phyloP scores from a whole-genome alignment of 2,329 filamentous ascomycete species.

The Sporothrix pallida region DNA sequence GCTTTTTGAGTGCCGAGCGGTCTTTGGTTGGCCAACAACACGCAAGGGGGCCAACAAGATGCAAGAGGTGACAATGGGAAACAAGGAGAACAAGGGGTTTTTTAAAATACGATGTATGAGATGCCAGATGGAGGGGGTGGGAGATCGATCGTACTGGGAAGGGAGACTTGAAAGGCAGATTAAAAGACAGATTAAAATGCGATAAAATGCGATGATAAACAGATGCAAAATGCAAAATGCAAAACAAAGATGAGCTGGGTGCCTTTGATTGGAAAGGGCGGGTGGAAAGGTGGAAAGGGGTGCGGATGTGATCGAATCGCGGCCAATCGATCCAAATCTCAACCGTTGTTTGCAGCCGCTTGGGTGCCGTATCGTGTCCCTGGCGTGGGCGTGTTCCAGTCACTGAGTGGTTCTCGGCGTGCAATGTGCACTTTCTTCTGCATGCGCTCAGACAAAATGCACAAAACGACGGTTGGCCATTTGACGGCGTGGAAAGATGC shows the following conservation, averaged over 20 bases:
- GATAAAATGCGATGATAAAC: not conserved
- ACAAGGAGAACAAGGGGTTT: not conserved
- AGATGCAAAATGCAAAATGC: not conserved
- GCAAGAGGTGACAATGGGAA: not conserved
- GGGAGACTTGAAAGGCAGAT: not conserved
- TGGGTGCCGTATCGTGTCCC: not conserved
- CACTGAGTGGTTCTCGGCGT: too few species aligned
- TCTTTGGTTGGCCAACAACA: not conserved
- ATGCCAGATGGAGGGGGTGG: not conserved
- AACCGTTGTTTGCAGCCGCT: not conserved
- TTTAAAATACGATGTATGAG: slow-evolving; percentile 3
- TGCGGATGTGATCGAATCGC: not conserved
- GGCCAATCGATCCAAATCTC: slow-evolving; percentile 4
- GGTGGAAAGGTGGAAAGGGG: not conserved
- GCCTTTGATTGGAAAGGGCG: not conserved
- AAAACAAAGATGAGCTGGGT: not conserved
- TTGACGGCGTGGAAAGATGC: not conserved
- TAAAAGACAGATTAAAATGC: too few species aligned
- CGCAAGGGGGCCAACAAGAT: not conserved
- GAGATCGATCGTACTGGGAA: slow-evolving; percentile 9
- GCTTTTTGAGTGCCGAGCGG: slow-evolving; percentile 9
- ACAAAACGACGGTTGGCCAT: not conserved
- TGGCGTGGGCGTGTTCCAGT: too few species aligned
- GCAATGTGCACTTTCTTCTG: not conserved
- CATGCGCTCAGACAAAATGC: not conserved